Conservation (phyloP, 148 eudicot genomes). For the Chenopodium album region DNA sequence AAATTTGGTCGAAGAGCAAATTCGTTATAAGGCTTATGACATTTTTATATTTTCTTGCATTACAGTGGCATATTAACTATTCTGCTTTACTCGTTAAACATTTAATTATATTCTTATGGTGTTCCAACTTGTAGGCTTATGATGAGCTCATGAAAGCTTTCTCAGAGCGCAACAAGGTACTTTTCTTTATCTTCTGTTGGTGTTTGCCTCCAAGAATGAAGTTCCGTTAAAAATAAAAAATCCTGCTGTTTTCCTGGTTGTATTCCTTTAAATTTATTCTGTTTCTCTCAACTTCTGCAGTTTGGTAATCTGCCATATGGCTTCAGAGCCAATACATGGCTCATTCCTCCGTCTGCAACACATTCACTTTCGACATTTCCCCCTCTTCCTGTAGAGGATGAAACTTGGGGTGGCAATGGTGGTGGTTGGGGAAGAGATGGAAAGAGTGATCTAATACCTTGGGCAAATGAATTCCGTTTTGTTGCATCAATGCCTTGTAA, state of each 20-base stretch:
- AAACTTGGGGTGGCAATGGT: conserved; percentile 95
- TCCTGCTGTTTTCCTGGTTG: too few relatives aligned
- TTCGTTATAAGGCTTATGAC: not conserved
- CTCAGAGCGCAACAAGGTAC: conserved; percentile 92
- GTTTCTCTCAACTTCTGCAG: conserved; percentile 40
- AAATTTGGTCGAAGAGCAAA: not conserved
- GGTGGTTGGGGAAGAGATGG: conserved; percentile 97
- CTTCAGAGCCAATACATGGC: conserved; percentile 99
- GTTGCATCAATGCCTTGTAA: conserved; percentile 97
- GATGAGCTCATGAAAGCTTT: conserved; percentile 94
- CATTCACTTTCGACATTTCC: conserved; percentile 67
- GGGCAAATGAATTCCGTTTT: conserved; percentile 74
- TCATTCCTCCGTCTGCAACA: conserved; percentile 85
- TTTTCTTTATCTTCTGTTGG: conserved; percentile 23
- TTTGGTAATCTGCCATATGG: conserved; percentile 99
- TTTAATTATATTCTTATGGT: not conserved
- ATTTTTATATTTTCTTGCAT: not conserved
- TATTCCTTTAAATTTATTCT: conserved; percentile 7
- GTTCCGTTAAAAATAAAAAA: not conserved
- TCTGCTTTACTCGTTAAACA: not conserved
- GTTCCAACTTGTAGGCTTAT: conserved; percentile 62
- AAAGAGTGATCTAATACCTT: conserved; percentile 71
- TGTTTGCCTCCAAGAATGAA: conserved; percentile 1
- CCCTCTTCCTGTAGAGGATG: conserved; percentile 87
- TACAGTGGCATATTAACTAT: not conserved